These are phyloP conservation scores for Hygrophoropsis aurantiaca DNA, from an alignment of 768 basidiomycete genomes.

Conservation along the genomic window DNA sequence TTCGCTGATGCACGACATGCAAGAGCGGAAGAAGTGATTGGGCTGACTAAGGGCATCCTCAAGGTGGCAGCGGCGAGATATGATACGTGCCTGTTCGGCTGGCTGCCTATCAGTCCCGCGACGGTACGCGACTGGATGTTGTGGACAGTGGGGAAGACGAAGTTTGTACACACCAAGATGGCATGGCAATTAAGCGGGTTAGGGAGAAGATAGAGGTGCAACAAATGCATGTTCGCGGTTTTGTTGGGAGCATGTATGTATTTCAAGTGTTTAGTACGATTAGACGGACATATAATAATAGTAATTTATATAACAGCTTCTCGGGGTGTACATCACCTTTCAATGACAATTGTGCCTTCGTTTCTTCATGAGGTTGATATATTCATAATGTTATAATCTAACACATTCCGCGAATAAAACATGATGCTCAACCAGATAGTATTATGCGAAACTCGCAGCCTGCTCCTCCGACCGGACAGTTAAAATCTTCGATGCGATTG, in stretches of 20 bases:
- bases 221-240: too few relatives aligned
- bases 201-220: slow-evolving; percentile 1
- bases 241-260: too few relatives aligned
- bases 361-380: too few relatives aligned
- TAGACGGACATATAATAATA: too few relatives aligned
- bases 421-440: too few relatives aligned
- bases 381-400: too few relatives aligned
- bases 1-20: slow-evolving; percentile 33
- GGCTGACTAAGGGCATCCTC: slow-evolving; percentile 34
- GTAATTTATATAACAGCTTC: too few relatives aligned
- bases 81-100: not conserved
- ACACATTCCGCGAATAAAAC: too few relatives aligned
- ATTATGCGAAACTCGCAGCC: too few relatives aligned
- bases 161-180: not conserved
- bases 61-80: slow-evolving; percentile 7
- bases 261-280: too few relatives aligned
- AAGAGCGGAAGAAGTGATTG: slow-evolving; percentile 38
- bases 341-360: too few relatives aligned
- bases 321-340: too few relatives aligned
- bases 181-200: slow-evolving; percentile 4
- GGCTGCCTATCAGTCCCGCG: slow-evolving; percentile 1
- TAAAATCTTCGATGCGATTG: slow-evolving; percentile 88
- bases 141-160: slow-evolving; percentile 2
- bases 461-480: slow-evolving; percentile 90
- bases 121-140: slow-evolving; percentile 3